Conservation (phyloP, 495 filamentous ascomycete genomes). For the Annulohypoxylon maeteangense region DNA sequence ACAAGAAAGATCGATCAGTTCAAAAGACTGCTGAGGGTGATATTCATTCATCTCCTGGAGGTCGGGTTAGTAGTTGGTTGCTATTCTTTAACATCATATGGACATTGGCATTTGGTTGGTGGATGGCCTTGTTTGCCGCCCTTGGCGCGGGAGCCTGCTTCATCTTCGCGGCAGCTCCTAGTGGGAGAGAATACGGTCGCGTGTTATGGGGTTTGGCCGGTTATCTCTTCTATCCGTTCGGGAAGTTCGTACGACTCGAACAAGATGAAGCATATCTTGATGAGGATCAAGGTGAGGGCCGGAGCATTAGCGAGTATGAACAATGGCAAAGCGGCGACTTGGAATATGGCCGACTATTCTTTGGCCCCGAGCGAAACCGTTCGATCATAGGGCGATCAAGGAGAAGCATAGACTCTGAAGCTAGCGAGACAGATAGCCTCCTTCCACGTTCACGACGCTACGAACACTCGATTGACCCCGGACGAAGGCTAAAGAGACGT, state of each 20-base stretch:
- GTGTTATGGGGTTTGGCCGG: slow-evolving; percentile 84
- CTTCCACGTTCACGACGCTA: slow-evolving; percentile 72
- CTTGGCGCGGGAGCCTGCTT: slow-evolving; percentile 81
- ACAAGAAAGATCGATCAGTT: slow-evolving; percentile 97
- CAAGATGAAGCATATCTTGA: slow-evolving; percentile 94
- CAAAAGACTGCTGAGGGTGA: slow-evolving; percentile 96
- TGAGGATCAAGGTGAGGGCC: slow-evolving; percentile 98
- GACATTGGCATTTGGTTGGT: slow-evolving; percentile 96
- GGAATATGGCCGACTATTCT: slow-evolving; percentile 94
- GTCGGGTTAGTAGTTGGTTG: slow-evolving; percentile 82
- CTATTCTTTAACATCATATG: slow-evolving; percentile 88
- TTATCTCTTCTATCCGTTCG: slow-evolving; percentile 96
- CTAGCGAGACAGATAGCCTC: slow-evolving; percentile 88
- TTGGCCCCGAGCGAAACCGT: slow-evolving; percentile 81
- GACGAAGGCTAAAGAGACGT: slow-evolving; percentile 77
- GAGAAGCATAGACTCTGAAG: slow-evolving; percentile 83
- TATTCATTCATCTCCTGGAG: slow-evolving; percentile 95
- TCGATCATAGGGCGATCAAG: slow-evolving; percentile 90
- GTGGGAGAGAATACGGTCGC: slow-evolving; percentile 85
- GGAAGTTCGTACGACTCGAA: slow-evolving; percentile 91
- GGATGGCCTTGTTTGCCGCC: slow-evolving; percentile 83
- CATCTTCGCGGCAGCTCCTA: slow-evolving; percentile 78
- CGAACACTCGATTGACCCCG: slow-evolving; percentile 36
- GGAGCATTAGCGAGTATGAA: slow-evolving; percentile 98
- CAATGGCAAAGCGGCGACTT: slow-evolving; percentile 98